phyloP scores from a whole-genome alignment of 208 protist species.

The Acanthamoeba triangularis region DNA sequence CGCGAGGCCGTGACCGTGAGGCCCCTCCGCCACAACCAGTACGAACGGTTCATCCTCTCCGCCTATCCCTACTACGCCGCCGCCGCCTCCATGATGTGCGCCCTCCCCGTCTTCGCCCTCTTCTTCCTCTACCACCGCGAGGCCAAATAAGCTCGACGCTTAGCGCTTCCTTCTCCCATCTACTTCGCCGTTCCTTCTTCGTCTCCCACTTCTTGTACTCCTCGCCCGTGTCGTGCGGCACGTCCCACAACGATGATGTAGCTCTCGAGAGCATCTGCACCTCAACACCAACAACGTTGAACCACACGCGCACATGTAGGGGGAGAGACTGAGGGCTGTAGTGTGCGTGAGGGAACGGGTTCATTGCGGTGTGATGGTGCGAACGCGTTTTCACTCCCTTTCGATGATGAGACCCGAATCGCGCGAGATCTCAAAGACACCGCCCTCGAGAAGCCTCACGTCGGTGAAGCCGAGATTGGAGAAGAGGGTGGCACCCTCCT shows the following conservation, averaged over 20 bases:
- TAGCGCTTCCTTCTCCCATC: neutral
- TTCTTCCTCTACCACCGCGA: conserved; percentile 90
- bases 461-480: neutral
- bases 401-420: conserved; percentile 1
- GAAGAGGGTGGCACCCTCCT: conserved; percentile 23
- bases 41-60: conserved; percentile 91
- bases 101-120: conserved; percentile 89
- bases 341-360: no score
- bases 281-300: no score
- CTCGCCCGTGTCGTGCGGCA: no score
- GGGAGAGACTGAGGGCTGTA: no score
- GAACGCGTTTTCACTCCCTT: neutral
- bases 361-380: no score
- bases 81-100: conserved; percentile 92
- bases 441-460: conserved; percentile 29
- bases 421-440: conserved; percentile 35
- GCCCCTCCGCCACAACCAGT: conserved; percentile 92
- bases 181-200: neutral
- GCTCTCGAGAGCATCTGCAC: no score
- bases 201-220: no score
- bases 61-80: conserved; percentile 93
- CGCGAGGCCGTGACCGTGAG: conserved; percentile 85
- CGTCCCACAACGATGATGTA: no score
- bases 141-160: conserved; percentile 11
- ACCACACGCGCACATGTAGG: no score